These are phyloP conservation scores for Macadamia tetraphylla DNA, from an alignment of 164 flowering plant species.

Conservation along the genomic window DNA sequence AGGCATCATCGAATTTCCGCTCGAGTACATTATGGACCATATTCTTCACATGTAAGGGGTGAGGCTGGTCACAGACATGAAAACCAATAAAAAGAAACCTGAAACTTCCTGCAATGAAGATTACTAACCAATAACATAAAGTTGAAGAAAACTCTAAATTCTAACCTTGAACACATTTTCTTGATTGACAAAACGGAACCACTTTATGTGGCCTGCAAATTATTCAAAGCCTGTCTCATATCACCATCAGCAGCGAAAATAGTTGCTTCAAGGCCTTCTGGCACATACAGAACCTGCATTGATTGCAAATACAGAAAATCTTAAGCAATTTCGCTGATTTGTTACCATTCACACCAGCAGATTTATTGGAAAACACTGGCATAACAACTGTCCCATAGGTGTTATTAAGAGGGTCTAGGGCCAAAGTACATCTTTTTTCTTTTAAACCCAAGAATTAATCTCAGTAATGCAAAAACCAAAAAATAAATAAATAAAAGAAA, in stretches of 20 bases:
- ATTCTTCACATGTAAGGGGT: constrained; percentile 92
- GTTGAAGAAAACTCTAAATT: not conserved
- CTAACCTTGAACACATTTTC: constrained; percentile 96
- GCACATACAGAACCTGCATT: constrained; percentile 80
- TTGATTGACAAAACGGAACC: constrained; percentile 95
- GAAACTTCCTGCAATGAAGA: not conserved
- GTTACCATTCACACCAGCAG: not conserved
- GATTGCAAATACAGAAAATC: constrained; percentile 9
- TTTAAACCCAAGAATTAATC: no score
- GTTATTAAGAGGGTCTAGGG: no score
- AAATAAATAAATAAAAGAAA: no score
- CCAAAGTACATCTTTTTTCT: no score
- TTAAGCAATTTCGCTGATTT: not conserved
- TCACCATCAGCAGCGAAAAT: constrained; percentile 99
- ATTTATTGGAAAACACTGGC: no score
- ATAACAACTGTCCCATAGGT: no score
- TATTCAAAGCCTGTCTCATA: constrained; percentile 97
- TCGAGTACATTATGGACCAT: constrained; percentile 80
- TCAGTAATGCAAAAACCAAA: no score
- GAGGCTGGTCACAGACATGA: constrained; percentile 99
- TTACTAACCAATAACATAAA: not conserved
- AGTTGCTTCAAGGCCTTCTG: constrained; percentile 96
- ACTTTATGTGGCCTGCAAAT: constrained; percentile 90
- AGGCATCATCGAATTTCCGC: constrained; percentile 93
- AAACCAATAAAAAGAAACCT: constrained; percentile 2